Base-by-base conservation (phyloP, 305 asterid genomes). In the Striga hermonthica region DNA sequence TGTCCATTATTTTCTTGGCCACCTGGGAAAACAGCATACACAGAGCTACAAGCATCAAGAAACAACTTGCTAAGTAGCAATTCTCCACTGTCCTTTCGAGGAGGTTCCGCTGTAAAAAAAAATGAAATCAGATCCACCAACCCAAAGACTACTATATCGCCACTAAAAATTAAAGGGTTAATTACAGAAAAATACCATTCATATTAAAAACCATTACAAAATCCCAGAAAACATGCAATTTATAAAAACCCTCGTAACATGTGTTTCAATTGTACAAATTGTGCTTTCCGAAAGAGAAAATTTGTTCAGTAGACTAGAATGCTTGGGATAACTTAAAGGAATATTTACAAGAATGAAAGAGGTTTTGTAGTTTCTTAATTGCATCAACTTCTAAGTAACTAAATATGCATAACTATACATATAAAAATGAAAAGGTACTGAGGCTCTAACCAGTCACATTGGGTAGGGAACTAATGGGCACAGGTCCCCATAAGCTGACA, bases 401-500 rank as follows among this genome's bases (percentile, higher is more conserved):
- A 0, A 22, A 22, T 22, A 22, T 22, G 31, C 31, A 22, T 22
- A 22, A 22, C 31, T 22, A 22, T 22, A 22, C 31, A 2, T 22
- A 22, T 22, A 22, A 60, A 52, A 64, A n/a, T 43, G 62, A 54
- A 57, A 70, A 67, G 31, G 57, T 54, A 48, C 39, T 35, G 60
- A 66, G 13, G 39, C 56, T 38, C 37, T 53, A 62, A 93, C 99
- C 99, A 74, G 89, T 77, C 41, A 84, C 86, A 75, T 88, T 88
- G 10, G 99, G 99, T 67, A 93, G 86, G 66, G 91, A 81, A 79
- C 78, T 86, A 57, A 93, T 88, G 60, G 95, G 86, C 60, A 90
- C 99, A 68, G 99, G 99, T 62, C 99, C 97, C 99, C 96, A 86
- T 75, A 93, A 83, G 83, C 99, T 93, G 60, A 93, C 96, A 85